Evolutionary conservation across 2,329 filamentous ascomycete species (phyloP).

Genomic region (Ophiostoma triangulosporum): DNA sequence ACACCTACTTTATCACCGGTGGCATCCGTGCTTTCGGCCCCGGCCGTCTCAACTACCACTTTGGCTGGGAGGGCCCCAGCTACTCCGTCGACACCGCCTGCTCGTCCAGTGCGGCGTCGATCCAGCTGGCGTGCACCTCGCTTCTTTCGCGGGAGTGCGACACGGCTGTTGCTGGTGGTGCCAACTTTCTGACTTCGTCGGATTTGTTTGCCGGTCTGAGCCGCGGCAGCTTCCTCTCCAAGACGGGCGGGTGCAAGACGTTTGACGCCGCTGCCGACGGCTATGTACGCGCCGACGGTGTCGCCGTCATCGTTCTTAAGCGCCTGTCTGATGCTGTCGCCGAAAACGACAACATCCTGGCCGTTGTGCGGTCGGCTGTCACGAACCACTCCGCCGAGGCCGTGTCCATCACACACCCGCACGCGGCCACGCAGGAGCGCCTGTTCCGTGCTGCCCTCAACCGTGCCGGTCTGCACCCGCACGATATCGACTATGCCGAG

Average conservation of each 20-base stretch:
- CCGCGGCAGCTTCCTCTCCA: constrained; percentile 65
- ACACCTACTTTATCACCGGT: constrained; percentile 38
- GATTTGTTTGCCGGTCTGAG: constrained; percentile 67
- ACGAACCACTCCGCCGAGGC: constrained; percentile 76
- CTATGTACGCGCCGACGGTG: constrained; percentile 64
- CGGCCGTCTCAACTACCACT: constrained; percentile 61
- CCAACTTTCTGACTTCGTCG: constrained; percentile 69
- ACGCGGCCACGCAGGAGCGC: constrained; percentile 60
- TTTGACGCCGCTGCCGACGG: constrained; percentile 72
- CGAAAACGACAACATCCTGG: constrained; percentile 66
- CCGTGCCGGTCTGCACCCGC: constrained; percentile 59
- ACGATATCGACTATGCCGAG: constrained; percentile 71
- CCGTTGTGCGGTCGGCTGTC: constrained; percentile 57
- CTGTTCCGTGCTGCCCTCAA: constrained; percentile 58
- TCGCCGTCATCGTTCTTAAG: constrained; percentile 63
- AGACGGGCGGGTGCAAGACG: constrained; percentile 64
- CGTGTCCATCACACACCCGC: constrained; percentile 72
- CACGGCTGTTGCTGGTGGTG: constrained; percentile 64
- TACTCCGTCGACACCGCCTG: constrained; percentile 67
- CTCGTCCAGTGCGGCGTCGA: constrained; percentile 58
- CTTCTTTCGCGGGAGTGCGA: constrained; percentile 67
- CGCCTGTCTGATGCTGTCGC: constrained; percentile 62
- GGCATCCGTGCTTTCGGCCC: constrained; percentile 28
- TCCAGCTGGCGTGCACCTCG: constrained; percentile 59
- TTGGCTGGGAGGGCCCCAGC: constrained; percentile 61